These are phyloP conservation scores for Corynespora cassiicola DNA, from an alignment of 2,329 filamentous ascomycete genomes.

Conservation along the genomic window DNA sequence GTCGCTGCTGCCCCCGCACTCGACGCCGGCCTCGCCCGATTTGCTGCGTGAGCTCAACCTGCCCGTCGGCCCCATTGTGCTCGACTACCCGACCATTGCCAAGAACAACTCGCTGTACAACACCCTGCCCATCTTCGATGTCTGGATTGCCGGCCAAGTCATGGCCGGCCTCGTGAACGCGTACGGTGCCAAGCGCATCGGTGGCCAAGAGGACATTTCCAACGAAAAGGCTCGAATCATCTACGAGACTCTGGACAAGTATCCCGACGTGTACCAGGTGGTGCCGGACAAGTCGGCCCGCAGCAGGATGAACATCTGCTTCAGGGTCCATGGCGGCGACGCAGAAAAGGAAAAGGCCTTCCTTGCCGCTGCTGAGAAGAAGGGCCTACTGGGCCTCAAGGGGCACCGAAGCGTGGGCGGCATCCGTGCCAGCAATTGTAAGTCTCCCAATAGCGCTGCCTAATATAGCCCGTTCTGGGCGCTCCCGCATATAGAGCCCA, in stretches of 20 bases:
- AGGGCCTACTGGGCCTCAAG: slow-evolving; percentile 79
- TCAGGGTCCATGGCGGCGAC: slow-evolving; percentile 72
- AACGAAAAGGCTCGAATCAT: slow-evolving; percentile 77
- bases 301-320: slow-evolving; percentile 95
- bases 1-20: slow-evolving; percentile 72
- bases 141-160: slow-evolving; percentile 89
- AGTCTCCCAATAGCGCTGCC: slow-evolving; percentile 29
- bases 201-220: slow-evolving; percentile 76
- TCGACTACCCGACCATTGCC: slow-evolving; percentile 83
- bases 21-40: slow-evolving; percentile 64
- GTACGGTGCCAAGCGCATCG: slow-evolving; percentile 71
- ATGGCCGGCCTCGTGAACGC: slow-evolving; percentile 74
- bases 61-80: slow-evolving; percentile 78
- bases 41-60: slow-evolving; percentile 77
- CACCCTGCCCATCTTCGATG: slow-evolving; percentile 92
- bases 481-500: too few species aligned
- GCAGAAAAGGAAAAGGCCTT: slow-evolving; percentile 81
- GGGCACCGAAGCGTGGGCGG: slow-evolving; percentile 88
- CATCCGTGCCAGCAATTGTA: slow-evolving; percentile 81
- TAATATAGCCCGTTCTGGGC: slow-evolving; percentile 10
- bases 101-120: slow-evolving; percentile 98
- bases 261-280: slow-evolving; percentile 76
- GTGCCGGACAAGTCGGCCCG: slow-evolving; percentile 78
- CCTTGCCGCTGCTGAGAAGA: slow-evolving; percentile 72
- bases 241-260: slow-evolving; percentile 77